A percentile compares a stretch with the other conserved stretches of the same genome.
These are phyloP conservation scores for Candida bentonensis DNA, from an alignment of 805 yeast genomes.

Conservation along the genomic window DNA sequence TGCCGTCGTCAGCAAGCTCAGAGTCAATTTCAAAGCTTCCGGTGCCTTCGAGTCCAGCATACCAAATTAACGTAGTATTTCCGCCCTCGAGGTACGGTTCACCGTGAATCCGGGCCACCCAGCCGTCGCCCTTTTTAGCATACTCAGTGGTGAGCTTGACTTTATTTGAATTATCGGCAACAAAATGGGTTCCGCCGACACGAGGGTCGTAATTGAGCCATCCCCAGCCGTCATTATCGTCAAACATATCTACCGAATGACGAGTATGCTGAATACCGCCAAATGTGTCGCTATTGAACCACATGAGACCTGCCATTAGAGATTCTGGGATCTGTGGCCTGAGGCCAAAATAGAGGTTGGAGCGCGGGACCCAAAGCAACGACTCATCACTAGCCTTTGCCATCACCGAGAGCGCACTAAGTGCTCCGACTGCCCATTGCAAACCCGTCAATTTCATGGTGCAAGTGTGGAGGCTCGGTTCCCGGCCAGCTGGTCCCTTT, in stretches of 20 bases:
- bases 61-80: slow-evolving; percentile 57
- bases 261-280: slow-evolving; percentile 43
- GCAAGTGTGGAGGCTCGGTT: too few species aligned
- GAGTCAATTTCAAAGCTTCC: slow-evolving; percentile 20
- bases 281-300: slow-evolving; percentile 60
- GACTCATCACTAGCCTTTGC: too few species aligned
- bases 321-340: slow-evolving; percentile 71
- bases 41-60: slow-evolving; percentile 62
- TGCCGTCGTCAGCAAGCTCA: slow-evolving; percentile 14
- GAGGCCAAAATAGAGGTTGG: slow-evolving; percentile 75
- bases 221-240: slow-evolving; percentile 58
- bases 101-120: slow-evolving; percentile 70
- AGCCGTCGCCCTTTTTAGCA: slow-evolving; percentile 58
- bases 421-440: too few species aligned
- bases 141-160: slow-evolving; percentile 56
- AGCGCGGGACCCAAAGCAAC: slow-evolving; percentile 82
- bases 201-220: slow-evolving; percentile 88
- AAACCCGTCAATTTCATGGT: too few species aligned
- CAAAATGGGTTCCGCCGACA: slow-evolving; percentile 66
- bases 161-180: slow-evolving; percentile 52
- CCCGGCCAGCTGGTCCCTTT: too few species aligned
- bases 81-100: slow-evolving; percentile 31
- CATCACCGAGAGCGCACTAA: too few species aligned
- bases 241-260: slow-evolving; percentile 63
- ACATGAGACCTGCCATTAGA: slow-evolving; percentile 67